phyloP scores from a whole-genome alignment of 176 grass and related monocot species.

The Carex cristatella region DNA sequence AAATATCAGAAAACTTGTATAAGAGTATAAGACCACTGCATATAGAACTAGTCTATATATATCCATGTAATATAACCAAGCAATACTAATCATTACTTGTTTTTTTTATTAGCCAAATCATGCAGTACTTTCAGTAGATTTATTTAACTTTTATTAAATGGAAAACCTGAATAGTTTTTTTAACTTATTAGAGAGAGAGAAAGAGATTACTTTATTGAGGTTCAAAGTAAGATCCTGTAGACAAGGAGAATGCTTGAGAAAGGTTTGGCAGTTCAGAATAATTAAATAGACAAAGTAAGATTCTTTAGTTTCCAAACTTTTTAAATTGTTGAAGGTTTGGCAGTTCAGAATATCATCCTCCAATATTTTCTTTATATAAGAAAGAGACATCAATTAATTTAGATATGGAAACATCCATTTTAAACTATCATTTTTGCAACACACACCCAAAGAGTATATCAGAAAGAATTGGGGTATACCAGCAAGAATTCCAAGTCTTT shows the following conservation, averaged over 20 bases:
- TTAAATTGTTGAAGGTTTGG: neutral
- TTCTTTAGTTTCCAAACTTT: neutral
- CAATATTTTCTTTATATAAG: neutral
- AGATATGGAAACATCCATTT: neutral
- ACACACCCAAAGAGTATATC: neutral
- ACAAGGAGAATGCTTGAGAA: neutral
- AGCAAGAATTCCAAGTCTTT: neutral
- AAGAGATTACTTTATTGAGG: neutral
- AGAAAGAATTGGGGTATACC: neutral
- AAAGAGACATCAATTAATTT: neutral
- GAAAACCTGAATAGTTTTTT: neutral
- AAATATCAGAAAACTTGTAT: neutral
- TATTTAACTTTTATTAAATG: neutral
- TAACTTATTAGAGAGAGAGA: neutral
- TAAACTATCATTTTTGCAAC: neutral
- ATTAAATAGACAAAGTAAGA: too few species aligned
- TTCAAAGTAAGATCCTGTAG: neutral
- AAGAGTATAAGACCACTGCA: neutral
- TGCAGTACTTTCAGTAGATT: neutral
- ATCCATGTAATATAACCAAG: neutral
- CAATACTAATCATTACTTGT: neutral
- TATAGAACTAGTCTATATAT: neutral
- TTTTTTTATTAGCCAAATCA: neutral
- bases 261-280: neutral
- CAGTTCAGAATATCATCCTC: neutral